phyloP scores from a whole-genome alignment of 805 yeast species.

The Ogataea trehaloabstinens region DNA sequence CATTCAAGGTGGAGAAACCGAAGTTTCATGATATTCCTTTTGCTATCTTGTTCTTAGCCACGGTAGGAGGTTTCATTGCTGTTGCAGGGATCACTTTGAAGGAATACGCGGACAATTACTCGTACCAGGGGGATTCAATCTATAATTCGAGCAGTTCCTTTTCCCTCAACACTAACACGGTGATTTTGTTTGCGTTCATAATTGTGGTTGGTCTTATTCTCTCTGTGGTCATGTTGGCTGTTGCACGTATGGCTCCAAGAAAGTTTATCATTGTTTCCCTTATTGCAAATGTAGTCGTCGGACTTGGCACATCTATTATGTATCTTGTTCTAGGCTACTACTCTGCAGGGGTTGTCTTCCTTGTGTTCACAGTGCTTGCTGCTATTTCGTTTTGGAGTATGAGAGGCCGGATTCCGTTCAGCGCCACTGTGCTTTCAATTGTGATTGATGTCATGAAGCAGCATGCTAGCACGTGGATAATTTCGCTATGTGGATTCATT shows the following conservation, averaged over 20 bases:
- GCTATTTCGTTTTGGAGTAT: slow-evolving; percentile 18
- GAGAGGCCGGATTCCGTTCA: slow-evolving; percentile 27
- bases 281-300: slow-evolving; percentile 61
- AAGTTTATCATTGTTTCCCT: slow-evolving; percentile 69
- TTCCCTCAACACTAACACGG: slow-evolving; percentile 72
- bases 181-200: slow-evolving; percentile 65
- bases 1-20: slow-evolving; percentile 63
- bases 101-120: slow-evolving; percentile 56
- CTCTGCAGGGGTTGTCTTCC: slow-evolving; percentile 69
- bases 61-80: slow-evolving; percentile 63
- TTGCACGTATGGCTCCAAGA: slow-evolving; percentile 65
- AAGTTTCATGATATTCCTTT: slow-evolving; percentile 71
- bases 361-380: slow-evolving; percentile 25
- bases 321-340: slow-evolving; percentile 67
- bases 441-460: slow-evolving; percentile 70
- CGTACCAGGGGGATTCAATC: slow-evolving; percentile 60
- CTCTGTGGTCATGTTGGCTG: slow-evolving; percentile 51
- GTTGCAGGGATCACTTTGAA: slow-evolving; percentile 67
- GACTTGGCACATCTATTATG: slow-evolving; percentile 74
- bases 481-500: slow-evolving; percentile 38
- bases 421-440: slow-evolving; percentile 25
- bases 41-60: slow-evolving; percentile 43
- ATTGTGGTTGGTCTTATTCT: slow-evolving; percentile 58
- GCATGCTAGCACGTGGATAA: slow-evolving; percentile 64
- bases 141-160: slow-evolving; percentile 52